Conservation (phyloP, 2,329 filamentous ascomycete genomes). For the Penicillium sp. region DNA sequence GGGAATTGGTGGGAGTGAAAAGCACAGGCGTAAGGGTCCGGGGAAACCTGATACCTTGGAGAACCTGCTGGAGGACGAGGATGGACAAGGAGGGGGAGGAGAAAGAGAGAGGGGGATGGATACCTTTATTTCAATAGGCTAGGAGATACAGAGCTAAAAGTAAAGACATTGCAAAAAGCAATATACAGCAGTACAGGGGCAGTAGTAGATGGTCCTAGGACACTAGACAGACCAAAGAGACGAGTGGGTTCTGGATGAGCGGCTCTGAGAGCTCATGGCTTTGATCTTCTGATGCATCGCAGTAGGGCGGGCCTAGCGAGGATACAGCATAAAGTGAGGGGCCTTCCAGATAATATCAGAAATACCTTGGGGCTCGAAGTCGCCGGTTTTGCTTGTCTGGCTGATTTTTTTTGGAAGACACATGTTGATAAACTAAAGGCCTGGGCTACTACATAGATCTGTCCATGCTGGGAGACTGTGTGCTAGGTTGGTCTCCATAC, state of each 20-base stretch:
- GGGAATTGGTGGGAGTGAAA: neutral
- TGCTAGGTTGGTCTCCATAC: too few relatives aligned
- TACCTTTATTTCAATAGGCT: neutral
- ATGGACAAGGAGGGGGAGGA: conserved; percentile 25
- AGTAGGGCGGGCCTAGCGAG: neutral
- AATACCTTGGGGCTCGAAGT: neutral
- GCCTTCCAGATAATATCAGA: neutral
- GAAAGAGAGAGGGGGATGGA: neutral
- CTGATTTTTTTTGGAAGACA: neutral
- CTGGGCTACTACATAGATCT: neutral
- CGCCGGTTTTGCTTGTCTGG: neutral
- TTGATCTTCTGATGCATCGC: neutral
- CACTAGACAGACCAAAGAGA: neutral
- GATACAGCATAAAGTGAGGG: neutral
- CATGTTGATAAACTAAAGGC: neutral
- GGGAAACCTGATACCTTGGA: conserved; percentile 38
- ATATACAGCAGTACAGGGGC: neutral
- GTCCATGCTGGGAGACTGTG: too few relatives aligned
- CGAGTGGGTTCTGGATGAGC: neutral
- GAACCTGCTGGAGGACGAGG: conserved; percentile 23
- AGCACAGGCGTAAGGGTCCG: conserved; percentile 14
- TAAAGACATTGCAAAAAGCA: neutral
- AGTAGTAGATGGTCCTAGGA: neutral
- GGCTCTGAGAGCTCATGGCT: neutral
- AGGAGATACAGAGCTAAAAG: neutral